Evolutionary conservation across 2,329 filamentous ascomycete genomes (phyloP).

Genomic region (Sphaerulina vaccinii): DNA sequence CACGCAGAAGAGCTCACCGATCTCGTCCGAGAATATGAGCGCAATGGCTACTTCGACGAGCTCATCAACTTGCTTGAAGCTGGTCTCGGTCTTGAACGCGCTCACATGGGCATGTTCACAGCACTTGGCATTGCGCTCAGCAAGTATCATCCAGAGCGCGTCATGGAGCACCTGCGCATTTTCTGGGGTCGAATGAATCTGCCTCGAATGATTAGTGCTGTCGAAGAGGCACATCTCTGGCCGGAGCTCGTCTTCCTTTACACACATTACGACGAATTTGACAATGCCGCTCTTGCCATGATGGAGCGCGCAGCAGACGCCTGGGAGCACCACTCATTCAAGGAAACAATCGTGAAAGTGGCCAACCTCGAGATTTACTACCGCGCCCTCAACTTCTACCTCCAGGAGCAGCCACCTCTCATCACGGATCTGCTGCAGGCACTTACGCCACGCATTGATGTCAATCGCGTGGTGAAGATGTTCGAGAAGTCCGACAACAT

Average conservation of each 20-base stretch:
- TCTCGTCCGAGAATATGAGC: constrained; percentile 94
- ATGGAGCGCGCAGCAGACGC: constrained; percentile 97
- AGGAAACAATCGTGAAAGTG: constrained; percentile 97
- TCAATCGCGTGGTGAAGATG: constrained; percentile 98
- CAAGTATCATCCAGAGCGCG: constrained; percentile 89
- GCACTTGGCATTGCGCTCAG: constrained; percentile 86
- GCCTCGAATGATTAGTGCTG: constrained; percentile 90
- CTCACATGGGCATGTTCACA: constrained; percentile 96
- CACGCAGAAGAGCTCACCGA: constrained; percentile 93
- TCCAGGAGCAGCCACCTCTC: constrained; percentile 93
- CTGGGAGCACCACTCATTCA: constrained; percentile 99
- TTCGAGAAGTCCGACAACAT: constrained; percentile 98
- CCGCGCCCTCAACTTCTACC: constrained; percentile 92
- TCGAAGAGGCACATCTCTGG: constrained; percentile 94
- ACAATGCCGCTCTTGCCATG: constrained; percentile 94
- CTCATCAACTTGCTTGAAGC: constrained; percentile 92
- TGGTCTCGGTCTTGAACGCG: constrained; percentile 82
- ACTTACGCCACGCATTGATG: constrained; percentile 89
- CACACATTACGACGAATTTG: constrained; percentile 96
- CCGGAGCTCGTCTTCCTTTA: constrained; percentile 97
- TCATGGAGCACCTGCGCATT: constrained; percentile 98
- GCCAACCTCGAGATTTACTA: constrained; percentile 99
- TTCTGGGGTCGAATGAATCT: constrained; percentile 99
- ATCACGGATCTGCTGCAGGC: constrained; percentile 93
- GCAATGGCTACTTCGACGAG: constrained; percentile 96